These are phyloP conservation scores for Acidiella bohemica DNA, from an alignment of 495 filamentous ascomycete genomes.

Conservation along the genomic window DNA sequence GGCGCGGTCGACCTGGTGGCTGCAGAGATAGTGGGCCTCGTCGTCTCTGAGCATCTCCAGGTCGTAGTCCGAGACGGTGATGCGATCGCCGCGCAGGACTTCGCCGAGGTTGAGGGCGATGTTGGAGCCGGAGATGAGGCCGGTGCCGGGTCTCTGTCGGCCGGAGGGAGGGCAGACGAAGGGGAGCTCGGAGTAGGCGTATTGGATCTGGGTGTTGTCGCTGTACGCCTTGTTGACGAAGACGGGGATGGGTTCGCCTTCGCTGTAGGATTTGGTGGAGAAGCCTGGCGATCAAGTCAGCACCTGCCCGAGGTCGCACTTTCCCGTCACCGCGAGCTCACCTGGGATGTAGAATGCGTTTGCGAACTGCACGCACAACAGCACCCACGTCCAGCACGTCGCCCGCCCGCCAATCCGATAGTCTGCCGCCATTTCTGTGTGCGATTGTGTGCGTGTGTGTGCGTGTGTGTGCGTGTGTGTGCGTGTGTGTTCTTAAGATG, in stretches of 20 bases:
- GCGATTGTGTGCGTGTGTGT: not conserved
- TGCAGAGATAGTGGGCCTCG: constrained; percentile 66
- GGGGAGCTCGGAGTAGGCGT: constrained; percentile 84
- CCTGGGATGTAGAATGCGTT: constrained; percentile 71
- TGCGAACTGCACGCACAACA: constrained; percentile 33
- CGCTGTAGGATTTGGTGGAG: constrained; percentile 63
- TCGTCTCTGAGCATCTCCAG: constrained; percentile 68
- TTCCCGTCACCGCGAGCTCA: constrained; percentile 30
- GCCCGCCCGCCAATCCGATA: constrained; percentile 9
- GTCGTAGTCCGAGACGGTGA: constrained; percentile 79
- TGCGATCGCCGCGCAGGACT: constrained; percentile 81
- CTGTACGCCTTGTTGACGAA: constrained; percentile 95
- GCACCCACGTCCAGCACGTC: constrained; percentile 12
- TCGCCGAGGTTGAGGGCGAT: constrained; percentile 87
- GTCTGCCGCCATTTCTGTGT: constrained; percentile 16
- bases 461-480: not conserved
- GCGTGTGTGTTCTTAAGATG: not conserved
- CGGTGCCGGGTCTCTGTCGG: constrained; percentile 49
- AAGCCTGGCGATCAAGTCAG: constrained; percentile 27
- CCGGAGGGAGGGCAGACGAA: constrained; percentile 81
- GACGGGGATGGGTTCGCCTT: constrained; percentile 68
- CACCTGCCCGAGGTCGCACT: constrained; percentile 13
- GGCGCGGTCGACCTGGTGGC: constrained; percentile 45
- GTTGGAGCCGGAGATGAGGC: constrained; percentile 64
- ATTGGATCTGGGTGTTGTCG: constrained; percentile 81